Conservation (phyloP, 176 grass and related monocot genomes). For the Oropetium thomaeum region DNA sequence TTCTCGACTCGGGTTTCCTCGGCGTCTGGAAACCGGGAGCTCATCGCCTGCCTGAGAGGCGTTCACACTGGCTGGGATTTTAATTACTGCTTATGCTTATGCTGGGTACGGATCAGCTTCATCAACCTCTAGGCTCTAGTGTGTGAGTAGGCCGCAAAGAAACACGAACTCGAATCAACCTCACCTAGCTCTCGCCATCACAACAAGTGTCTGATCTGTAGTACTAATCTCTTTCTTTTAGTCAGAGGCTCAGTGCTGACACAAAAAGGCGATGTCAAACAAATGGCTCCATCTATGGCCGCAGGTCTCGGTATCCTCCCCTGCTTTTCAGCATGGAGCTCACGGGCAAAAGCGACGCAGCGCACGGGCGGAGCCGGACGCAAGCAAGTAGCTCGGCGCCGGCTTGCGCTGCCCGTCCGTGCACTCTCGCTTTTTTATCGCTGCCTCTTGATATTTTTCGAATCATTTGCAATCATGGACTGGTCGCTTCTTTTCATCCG, state of each 20-base stretch:
- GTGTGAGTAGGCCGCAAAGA: too few species aligned
- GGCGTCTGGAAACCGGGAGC: background rate
- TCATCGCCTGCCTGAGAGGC: background rate
- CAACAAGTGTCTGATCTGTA: too few species aligned
- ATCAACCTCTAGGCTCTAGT: too few species aligned
- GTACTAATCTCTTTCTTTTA: too few species aligned
- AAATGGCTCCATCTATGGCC: background rate
- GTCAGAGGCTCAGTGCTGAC: too few species aligned
- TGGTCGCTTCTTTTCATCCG: background rate
- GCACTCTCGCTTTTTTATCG: constrained; percentile 29
- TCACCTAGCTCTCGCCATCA: too few species aligned
- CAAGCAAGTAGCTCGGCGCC: background rate
- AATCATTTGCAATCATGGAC: background rate
- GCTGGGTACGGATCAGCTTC: too few species aligned
- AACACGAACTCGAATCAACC: too few species aligned
- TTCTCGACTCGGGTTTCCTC: background rate
- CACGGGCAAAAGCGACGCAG: constrained; percentile 37
- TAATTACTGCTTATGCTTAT: too few species aligned
- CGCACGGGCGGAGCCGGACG: constrained; percentile 21
- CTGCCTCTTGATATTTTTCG: background rate
- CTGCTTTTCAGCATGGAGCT: constrained; percentile 8
- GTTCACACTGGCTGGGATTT: too few species aligned
- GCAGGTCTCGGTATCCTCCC: constrained; percentile 8
- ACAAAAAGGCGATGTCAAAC: too few species aligned
- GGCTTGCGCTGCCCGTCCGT: constrained; percentile 7